Evolutionary conservation across 2,329 filamentous ascomycete species (phyloP).

Genomic region (Neofusicoccum sp.): DNA sequence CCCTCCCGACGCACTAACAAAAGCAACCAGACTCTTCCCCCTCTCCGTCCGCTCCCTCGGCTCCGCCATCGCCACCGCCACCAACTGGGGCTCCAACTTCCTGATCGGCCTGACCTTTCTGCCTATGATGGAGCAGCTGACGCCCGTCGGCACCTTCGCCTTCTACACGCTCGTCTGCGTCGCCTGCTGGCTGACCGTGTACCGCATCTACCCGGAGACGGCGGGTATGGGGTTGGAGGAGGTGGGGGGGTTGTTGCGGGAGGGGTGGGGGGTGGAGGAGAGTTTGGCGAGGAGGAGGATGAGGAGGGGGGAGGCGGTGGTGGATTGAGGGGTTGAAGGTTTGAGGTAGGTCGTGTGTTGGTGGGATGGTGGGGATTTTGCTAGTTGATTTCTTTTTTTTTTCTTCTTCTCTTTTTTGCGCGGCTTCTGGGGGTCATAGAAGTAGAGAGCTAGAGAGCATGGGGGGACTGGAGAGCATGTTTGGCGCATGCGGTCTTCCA

Average conservation of each 20-base stretch:
- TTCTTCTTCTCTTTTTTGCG: too few relatives aligned
- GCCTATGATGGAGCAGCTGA: conserved; percentile 78
- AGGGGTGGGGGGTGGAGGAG: conserved; percentile 67
- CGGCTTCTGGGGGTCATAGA: too few relatives aligned
- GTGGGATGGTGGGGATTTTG: background rate
- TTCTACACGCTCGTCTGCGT: conserved; percentile 75
- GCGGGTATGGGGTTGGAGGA: conserved; percentile 81
- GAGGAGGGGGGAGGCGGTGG: background rate
- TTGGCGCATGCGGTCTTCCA: too few relatives aligned
- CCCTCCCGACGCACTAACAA: background rate
- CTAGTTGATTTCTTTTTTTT: background rate
- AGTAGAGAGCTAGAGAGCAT: too few relatives aligned
- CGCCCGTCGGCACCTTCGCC: conserved; percentile 75
- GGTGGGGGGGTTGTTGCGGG: conserved; percentile 68
- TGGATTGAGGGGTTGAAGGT: background rate
- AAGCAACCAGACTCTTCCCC: conserved; percentile 63
- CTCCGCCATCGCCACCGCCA: conserved; percentile 73
- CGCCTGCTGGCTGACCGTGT: conserved; percentile 68
- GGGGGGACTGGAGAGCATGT: too few relatives aligned
- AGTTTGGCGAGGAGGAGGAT: conserved; percentile 29
- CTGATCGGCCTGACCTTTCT: conserved; percentile 84
- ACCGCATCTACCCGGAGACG: conserved; percentile 83
- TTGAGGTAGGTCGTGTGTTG: background rate
- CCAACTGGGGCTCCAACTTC: conserved; percentile 88
- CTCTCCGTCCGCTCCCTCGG: conserved; percentile 72